phyloP scores from a whole-genome alignment of 345 rosid species.

The Citrus glauca region DNA sequence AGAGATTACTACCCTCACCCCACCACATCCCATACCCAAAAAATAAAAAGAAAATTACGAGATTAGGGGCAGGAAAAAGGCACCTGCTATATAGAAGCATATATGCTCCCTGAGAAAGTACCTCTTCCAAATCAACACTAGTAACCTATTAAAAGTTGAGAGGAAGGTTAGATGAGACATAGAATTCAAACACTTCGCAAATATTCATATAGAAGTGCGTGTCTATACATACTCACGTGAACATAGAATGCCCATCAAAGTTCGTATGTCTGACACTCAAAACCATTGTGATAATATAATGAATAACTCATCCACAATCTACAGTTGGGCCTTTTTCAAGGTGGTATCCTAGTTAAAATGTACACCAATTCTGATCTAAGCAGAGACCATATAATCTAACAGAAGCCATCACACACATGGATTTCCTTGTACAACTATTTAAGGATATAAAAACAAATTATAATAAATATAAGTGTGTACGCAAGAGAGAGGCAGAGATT shows the following conservation, averaged over 20 bases:
- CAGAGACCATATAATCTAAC: neutral
- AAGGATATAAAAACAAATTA: neutral
- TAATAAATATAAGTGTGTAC: neutral
- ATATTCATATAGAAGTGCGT: neutral
- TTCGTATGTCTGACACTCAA: neutral
- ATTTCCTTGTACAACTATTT: neutral
- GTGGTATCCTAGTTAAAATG: neutral
- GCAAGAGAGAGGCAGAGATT: neutral
- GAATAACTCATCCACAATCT: neutral
- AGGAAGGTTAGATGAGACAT: constrained; percentile 8
- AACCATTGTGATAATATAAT: neutral
- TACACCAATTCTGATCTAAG: neutral
- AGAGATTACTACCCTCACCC: neutral
- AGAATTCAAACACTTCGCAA: neutral
- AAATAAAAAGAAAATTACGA: neutral
- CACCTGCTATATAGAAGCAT: constrained; percentile 98
- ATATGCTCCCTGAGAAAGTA: constrained; percentile 90
- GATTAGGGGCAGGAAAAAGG: neutral
- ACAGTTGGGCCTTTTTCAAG: neutral
- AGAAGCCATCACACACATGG: neutral
- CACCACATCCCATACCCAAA: neutral
- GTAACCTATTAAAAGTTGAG: constrained; percentile 48
- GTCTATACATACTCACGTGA: neutral
- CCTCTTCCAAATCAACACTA: constrained; percentile 72
- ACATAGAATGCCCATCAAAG: neutral